Percentiles rank a stretch among this genome's conserved stretches.
Conservation (phyloP, 257 asterid species). For the Solanum lignicaule region DNA sequence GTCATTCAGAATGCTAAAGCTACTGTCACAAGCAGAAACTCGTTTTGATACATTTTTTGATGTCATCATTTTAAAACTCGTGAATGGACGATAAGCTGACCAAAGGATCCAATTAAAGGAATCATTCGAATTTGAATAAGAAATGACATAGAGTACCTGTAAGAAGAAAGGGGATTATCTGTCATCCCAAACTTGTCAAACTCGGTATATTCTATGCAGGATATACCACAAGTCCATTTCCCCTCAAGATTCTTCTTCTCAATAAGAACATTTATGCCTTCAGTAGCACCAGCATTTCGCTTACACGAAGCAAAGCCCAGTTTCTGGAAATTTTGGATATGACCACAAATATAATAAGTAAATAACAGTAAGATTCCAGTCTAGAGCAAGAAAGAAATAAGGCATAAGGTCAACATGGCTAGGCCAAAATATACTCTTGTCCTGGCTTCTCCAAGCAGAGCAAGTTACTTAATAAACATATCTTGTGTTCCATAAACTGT, state of each 20-base stretch:
- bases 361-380: not conserved
- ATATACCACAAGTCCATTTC: constrained; percentile 85
- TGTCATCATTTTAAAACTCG: not conserved
- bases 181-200: constrained; percentile 80
- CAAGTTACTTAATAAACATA: not conserved
- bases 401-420: not conserved
- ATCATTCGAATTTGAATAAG: not conserved
- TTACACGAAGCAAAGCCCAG: constrained; percentile 95
- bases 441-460: not conserved
- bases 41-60: not conserved
- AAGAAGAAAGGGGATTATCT: constrained; percentile 34
- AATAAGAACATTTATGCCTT: constrained; percentile 88
- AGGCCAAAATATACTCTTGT: not conserved
- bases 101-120: not conserved
- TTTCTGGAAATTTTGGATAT: constrained; percentile 45
- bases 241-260: constrained; percentile 77
- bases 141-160: constrained; percentile 31
- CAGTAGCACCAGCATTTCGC: constrained; percentile 79
- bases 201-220: constrained; percentile 96
- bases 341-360: not conserved
- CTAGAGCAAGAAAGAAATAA: not conserved
- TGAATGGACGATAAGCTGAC: not conserved
- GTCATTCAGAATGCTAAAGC: not conserved
- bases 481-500: not conserved
- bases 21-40: not conserved